These are phyloP conservation scores for Lavandula angustifolia DNA, from an alignment of 257 asterid species.

Conservation along the genomic window DNA sequence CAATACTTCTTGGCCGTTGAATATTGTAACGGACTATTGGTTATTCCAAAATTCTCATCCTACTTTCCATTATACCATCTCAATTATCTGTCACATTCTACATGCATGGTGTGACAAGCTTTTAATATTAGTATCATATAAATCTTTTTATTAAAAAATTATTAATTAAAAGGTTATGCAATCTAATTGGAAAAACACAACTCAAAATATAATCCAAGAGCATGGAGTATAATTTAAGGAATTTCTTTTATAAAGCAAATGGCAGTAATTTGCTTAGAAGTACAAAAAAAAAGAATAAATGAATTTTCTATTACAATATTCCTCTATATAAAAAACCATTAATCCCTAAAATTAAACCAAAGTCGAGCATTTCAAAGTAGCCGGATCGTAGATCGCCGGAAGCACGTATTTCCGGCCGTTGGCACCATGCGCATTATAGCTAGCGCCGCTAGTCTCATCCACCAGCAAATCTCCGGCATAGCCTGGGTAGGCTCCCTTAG, in stretches of 20 bases:
- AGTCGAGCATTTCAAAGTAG: conserved; percentile 59
- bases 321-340: background rate
- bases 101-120: no score
- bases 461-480: conserved; percentile 68
- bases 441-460: conserved; percentile 63
- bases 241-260: conserved; percentile 11
- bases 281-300: conserved; percentile 29
- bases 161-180: no score
- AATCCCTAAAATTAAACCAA: conserved; percentile 42
- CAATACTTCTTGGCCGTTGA: no score
- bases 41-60: no score
- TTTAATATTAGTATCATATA: no score
- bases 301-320: conserved; percentile 30
- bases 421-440: conserved; percentile 72
- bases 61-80: no score
- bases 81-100: no score
- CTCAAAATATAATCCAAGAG: background rate
- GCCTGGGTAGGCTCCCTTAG: conserved; percentile 77
- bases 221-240: background rate
- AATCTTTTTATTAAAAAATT: no score
- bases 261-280: conserved; percentile 14
- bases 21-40: no score
- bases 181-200: no score
- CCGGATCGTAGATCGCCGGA: conserved; percentile 69
- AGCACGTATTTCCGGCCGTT: conserved; percentile 63